These are phyloP conservation scores for Pseudonitzschia multistriata DNA, from an alignment of 108 stramenopile genomes.

Conservation along the genomic window DNA sequence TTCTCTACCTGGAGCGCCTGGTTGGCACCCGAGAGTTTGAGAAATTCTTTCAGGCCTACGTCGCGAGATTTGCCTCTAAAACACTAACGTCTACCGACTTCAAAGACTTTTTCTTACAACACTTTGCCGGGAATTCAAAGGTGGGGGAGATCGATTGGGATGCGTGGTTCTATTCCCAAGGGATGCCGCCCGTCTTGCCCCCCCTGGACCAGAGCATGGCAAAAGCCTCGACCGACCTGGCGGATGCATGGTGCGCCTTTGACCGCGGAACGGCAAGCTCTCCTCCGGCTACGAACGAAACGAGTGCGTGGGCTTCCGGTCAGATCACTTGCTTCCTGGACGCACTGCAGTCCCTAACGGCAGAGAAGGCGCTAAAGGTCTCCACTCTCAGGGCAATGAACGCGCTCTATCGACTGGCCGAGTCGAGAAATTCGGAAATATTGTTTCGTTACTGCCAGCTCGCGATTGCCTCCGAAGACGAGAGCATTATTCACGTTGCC, in stretches of 20 bases:
- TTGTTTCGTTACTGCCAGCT: conserved; percentile 89
- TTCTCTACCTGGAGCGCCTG: conserved; percentile 78
- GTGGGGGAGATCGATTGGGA: conserved; percentile 74
- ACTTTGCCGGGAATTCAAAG: conserved; percentile 45
- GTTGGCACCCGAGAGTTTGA: conserved; percentile 84
- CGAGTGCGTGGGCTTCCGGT: conserved; percentile 70
- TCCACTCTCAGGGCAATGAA: conserved; percentile 72
- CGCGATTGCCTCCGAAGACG: conserved; percentile 74
- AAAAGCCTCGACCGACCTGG: conserved; percentile 67
- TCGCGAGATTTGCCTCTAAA: conserved; percentile 67
- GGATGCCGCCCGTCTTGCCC: conserved; percentile 78
- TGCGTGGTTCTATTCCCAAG: conserved; percentile 76
- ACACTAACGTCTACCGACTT: conserved; percentile 82
- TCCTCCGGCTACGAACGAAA: conserved; percentile 34
- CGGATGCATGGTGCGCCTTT: conserved; percentile 60
- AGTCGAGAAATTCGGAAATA: conserved; percentile 86
- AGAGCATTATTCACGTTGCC: conserved; percentile 60
- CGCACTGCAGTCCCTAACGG: conserved; percentile 34
- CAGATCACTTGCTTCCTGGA: conserved; percentile 91
- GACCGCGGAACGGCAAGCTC: conserved; percentile 30
- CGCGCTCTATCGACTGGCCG: conserved; percentile 53
- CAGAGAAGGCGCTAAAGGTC: conserved; percentile 49
- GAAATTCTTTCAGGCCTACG: conserved; percentile 86
- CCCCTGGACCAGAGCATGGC: conserved; percentile 75
- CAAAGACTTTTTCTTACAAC: conserved; percentile 59